A percentile compares a stretch with the other conserved stretches of the same genome.
Evolutionary conservation across 1,284 basidiomycete species (phyloP).

Genomic region (Puccinia hordei): DNA sequence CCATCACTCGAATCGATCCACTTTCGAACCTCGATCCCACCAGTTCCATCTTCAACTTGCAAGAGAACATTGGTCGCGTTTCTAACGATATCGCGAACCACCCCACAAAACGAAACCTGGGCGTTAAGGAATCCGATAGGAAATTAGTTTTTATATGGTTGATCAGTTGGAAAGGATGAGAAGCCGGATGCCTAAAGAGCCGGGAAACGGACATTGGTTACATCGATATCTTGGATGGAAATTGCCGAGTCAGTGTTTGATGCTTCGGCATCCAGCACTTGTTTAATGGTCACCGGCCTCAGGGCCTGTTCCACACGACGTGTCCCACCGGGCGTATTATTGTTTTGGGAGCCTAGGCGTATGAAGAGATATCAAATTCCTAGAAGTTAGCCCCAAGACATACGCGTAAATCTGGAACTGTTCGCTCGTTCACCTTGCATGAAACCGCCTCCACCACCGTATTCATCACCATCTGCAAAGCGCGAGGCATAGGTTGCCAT

Average conservation of each 20-base stretch:
- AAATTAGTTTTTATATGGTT: neutral
- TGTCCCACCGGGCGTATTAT: constrained; percentile 36
- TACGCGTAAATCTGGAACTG: neutral
- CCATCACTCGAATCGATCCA: constrained; percentile 76
- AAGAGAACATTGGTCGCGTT: constrained; percentile 83
- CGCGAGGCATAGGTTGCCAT: constrained; percentile 24
- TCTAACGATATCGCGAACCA: constrained; percentile 70
- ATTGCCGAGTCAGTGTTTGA: constrained; percentile 75
- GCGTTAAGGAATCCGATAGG: neutral
- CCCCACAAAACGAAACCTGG: constrained; percentile 70
- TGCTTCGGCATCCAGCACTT: constrained; percentile 77
- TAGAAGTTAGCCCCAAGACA: neutral
- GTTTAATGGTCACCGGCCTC: constrained; percentile 81
- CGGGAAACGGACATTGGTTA: constrained; percentile 70
- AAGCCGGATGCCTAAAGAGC: neutral
- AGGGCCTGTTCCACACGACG: constrained; percentile 60
- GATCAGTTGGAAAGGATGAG: neutral
- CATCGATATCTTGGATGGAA: constrained; percentile 75
- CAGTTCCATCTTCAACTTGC: constrained; percentile 84
- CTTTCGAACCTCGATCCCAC: constrained; percentile 79
- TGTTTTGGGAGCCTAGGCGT: constrained; percentile 15
- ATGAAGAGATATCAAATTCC: neutral
- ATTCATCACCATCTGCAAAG: constrained; percentile 1
- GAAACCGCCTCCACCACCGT: constrained; percentile 22
- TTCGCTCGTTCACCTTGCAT: constrained; percentile 4